phyloP scores from a whole-genome alignment of 2,329 filamentous ascomycete genomes.

The Phoma sp. region DNA sequence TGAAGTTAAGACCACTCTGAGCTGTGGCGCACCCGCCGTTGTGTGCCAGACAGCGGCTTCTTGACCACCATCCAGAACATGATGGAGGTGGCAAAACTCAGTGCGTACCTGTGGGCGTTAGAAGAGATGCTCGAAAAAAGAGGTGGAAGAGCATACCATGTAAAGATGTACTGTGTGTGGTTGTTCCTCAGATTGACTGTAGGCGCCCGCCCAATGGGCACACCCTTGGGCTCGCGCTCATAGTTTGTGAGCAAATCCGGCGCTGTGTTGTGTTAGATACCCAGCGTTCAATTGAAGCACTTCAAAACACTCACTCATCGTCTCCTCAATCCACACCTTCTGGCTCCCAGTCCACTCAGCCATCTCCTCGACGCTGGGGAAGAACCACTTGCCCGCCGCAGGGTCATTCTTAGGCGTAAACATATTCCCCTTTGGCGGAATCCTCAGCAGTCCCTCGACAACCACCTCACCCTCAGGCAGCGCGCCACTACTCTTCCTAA shows the following conservation, averaged over 20 bases:
- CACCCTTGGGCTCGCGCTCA: conserved; percentile 77
- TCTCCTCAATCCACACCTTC: conserved; percentile 93
- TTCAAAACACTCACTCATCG: conserved; percentile 72
- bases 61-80: conserved; percentile 97
- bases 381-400: conserved; percentile 86
- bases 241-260: conserved; percentile 79
- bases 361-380: conserved; percentile 94
- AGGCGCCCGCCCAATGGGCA: conserved; percentile 85
- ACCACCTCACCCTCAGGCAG: conserved; percentile 74
- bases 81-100: conserved; percentile 82
- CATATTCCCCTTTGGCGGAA: conserved; percentile 97
- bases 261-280: conserved; percentile 58
- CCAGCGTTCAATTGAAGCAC: background rate
- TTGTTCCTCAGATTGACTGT: conserved; percentile 96
- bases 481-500: conserved; percentile 61
- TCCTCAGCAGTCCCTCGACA: conserved; percentile 82
- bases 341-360: conserved; percentile 81
- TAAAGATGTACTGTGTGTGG: conserved; percentile 98
- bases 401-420: conserved; percentile 93
- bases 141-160: conserved; percentile 70
- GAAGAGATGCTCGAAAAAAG: conserved; percentile 4
- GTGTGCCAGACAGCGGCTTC: conserved; percentile 77
- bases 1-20: conserved; percentile 69
- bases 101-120: conserved; percentile 72
- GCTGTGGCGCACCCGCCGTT: conserved; percentile 77